Evolutionary conservation across 805 yeast species (phyloP).

Genomic region (Lipomyces spencermartinsiae): DNA sequence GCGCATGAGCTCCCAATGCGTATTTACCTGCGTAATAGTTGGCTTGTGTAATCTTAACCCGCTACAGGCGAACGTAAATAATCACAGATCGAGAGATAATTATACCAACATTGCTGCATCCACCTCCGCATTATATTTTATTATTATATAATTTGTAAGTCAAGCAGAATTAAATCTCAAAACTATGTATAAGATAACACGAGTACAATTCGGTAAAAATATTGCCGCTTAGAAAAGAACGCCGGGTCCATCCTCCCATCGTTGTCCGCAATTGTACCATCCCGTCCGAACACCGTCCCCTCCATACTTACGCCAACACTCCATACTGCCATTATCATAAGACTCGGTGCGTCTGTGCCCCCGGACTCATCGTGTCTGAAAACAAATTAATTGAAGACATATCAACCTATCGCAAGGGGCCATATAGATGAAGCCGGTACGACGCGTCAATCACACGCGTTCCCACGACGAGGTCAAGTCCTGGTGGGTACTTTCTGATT

Average conservation of each 20-base stretch:
- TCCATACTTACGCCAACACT: background rate
- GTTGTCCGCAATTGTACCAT: background rate
- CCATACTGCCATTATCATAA: background rate
- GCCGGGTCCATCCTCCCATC: background rate
- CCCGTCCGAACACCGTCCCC: background rate
- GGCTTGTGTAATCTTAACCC: no score
- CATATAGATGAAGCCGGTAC: background rate
- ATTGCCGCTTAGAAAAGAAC: background rate
- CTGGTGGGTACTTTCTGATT: slow-evolving; percentile 31
- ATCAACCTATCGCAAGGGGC: no score
- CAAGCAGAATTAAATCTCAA: background rate
- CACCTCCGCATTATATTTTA: background rate
- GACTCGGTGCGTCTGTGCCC: background rate
- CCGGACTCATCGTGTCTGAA: background rate
- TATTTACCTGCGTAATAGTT: no score
- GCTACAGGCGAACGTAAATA: no score
- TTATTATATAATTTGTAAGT: background rate
- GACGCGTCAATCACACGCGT: slow-evolving; percentile 23
- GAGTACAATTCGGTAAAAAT: background rate
- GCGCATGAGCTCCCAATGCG: no score
- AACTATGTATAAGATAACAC: background rate
- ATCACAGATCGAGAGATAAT: no score
- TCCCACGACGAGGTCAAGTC: slow-evolving; percentile 37
- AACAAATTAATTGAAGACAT: no score
- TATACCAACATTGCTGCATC: background rate